phyloP scores from a whole-genome alignment of 2,329 filamentous ascomycete species.

The Chalaropsis ovoidea region DNA sequence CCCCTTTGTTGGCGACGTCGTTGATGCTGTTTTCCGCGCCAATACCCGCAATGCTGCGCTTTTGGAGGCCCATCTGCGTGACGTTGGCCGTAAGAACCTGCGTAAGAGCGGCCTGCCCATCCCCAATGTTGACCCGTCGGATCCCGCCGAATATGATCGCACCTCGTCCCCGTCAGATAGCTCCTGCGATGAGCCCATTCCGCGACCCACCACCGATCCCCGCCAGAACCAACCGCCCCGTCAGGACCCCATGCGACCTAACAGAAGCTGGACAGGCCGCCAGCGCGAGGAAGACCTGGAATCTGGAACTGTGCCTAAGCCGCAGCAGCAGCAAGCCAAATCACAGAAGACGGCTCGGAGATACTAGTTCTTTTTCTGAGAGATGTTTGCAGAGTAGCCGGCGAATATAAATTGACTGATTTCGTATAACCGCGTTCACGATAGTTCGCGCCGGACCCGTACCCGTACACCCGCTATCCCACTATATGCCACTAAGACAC shows the following conservation, averaged over 20 bases:
- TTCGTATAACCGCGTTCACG: not conserved
- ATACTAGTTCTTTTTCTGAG: constrained; percentile 10
- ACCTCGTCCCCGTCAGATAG: constrained; percentile 1
- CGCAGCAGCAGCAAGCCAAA: not conserved
- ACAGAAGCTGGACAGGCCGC: constrained; percentile 10
- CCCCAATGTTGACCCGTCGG: constrained; percentile 43
- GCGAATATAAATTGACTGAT: constrained; percentile 1
- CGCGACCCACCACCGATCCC: not conserved
- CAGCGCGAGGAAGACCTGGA: constrained; percentile 12
- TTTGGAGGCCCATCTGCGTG: constrained; percentile 56
- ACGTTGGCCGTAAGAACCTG: constrained; percentile 53
- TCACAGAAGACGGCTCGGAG: constrained; percentile 5
- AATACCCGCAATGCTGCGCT: constrained; percentile 68
- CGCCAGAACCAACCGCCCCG: constrained; percentile 10
- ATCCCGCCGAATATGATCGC: constrained; percentile 44
- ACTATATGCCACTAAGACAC: not conserved
- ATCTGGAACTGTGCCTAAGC: constrained; percentile 2
- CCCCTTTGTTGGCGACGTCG: constrained; percentile 65
- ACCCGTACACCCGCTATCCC: not conserved
- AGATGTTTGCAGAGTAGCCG: not conserved
- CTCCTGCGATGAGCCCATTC: not conserved
- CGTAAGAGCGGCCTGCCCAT: constrained; percentile 39
- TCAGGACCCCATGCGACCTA: constrained; percentile 8
- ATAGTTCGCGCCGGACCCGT: not conserved
- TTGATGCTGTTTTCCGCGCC: constrained; percentile 61